phyloP scores from a whole-genome alignment of 345 rosid genomes.

The Balakata baccata region DNA sequence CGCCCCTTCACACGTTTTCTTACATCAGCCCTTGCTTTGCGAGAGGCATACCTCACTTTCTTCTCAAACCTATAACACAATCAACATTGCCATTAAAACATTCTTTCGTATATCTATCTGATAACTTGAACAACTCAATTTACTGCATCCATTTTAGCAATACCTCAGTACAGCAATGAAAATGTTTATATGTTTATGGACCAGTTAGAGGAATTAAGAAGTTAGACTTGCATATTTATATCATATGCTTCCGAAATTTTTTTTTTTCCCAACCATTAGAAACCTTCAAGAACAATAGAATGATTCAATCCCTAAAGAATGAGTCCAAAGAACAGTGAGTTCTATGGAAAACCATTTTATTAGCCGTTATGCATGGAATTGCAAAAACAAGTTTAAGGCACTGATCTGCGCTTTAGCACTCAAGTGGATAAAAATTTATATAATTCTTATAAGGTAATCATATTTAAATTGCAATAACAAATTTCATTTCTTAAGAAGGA shows the following conservation, averaged over 20 bases:
- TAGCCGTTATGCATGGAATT: not conserved
- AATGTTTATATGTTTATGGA: not conserved
- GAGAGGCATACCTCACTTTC: conserved; percentile 89
- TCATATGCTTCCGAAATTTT: not conserved
- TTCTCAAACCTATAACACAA: conserved; percentile 70
- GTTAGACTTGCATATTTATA: not conserved
- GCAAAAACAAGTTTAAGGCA: not conserved
- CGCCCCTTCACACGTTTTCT: conserved; percentile 95
- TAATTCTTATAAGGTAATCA: too few relatives aligned
- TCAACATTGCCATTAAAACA: conserved; percentile 5
- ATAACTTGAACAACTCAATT: conserved; percentile 1
- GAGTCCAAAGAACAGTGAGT: not conserved
- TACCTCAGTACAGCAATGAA: not conserved
- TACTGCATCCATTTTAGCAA: not conserved
- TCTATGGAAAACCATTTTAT: too few relatives aligned
- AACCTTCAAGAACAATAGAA: not conserved
- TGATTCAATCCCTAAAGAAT: not conserved
- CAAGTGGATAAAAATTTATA: too few relatives aligned
- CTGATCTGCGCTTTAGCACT: too few relatives aligned
- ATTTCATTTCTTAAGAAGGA: not conserved
- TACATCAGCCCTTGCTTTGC: conserved; percentile 98
- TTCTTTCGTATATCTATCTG: not conserved
- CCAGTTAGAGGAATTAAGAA: not conserved
- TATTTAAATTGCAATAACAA: too few relatives aligned
- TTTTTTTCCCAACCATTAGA: not conserved